Base-by-base conservation (phyloP, 1,139 yeast genomes). In the Kodamaea arcana region DNA sequence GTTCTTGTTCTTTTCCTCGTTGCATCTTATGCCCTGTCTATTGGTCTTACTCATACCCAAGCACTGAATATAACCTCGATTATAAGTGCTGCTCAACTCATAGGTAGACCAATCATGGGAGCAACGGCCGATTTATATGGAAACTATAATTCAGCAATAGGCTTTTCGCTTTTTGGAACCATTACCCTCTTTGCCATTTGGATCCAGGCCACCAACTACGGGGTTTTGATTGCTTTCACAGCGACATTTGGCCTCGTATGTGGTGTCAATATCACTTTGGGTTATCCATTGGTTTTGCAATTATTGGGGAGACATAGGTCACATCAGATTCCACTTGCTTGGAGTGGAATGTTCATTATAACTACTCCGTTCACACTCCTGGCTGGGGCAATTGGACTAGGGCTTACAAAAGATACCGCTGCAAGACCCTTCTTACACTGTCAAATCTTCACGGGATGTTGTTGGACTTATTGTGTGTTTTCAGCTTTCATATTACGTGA, bases 21-120 rank as follows among this genome's bases (percentile, higher is more conserved):
- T 40, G 65, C 86, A 2, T 61, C 85, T 2, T 82, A 75, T 51
- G 82, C 82, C 13, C 64, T 75, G 1, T 65, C 81, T 17, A 65
- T 78, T 26, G 88, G 88, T 0, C 56, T 82, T 27, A 46, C 75
- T 7, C 54, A 67, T 21, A 50, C 65, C 15, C 80, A 82, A 45
- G 85, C 80, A 6, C 71, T 87, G 5, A 58, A 64, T 16, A 57
- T 81, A 17, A 78, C 86, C 4, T 80, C 87, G 0, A 54, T 80
- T 6, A 58, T 82, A 46, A 80, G 78, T 51, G 78, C 76, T 4
- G 80, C 80, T 2, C 88, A 81, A 54, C 57, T 69, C 3, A 43
- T 83, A n/a, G 92, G 92, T 0, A 65, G 92, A 45, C 90, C 90
- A 1, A 24, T 58, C 1, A 61, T 80, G 53, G 92, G 94, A 0